phyloP scores from a whole-genome alignment of 148 eudicot species.

The Beta vulgaris region DNA sequence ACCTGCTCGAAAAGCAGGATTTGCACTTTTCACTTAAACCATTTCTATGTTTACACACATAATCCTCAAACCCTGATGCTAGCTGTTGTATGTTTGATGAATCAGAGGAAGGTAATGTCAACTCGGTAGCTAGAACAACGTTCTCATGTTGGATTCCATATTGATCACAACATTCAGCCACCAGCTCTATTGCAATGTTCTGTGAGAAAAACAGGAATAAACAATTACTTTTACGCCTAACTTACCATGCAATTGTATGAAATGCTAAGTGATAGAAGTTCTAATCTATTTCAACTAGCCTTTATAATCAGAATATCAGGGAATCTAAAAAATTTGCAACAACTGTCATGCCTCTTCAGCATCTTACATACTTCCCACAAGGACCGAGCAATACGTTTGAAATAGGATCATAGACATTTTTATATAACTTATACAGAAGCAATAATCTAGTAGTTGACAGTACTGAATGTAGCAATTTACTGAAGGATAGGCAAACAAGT shows the following conservation, averaged over 20 bases:
- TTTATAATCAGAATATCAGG: too few relatives aligned
- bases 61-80: constrained; percentile 62
- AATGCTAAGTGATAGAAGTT: too few relatives aligned
- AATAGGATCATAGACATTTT: too few relatives aligned
- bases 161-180: constrained; percentile 39
- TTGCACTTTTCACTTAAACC: constrained; percentile 42
- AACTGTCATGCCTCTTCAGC: too few relatives aligned
- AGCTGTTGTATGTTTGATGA: constrained; percentile 49
- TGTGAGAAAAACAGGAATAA: constrained; percentile 22
- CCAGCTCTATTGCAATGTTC: constrained; percentile 73
- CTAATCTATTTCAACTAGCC: too few relatives aligned
- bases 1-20: constrained; percentile 63
- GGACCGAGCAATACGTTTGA: too few relatives aligned
- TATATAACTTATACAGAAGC: too few relatives aligned
- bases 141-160: constrained; percentile 41
- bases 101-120: constrained; percentile 30
- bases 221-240: not conserved
- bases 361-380: too few relatives aligned
- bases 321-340: too few relatives aligned
- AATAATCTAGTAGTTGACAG: too few relatives aligned
- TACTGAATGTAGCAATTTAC: too few relatives aligned
- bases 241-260: not conserved
- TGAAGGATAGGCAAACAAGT: too few relatives aligned
- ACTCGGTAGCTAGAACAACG: constrained; percentile 37
- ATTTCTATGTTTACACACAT: constrained; percentile 66